Conservation (phyloP, 257 asterid genomes). For the Gynochthodes officinalis region DNA sequence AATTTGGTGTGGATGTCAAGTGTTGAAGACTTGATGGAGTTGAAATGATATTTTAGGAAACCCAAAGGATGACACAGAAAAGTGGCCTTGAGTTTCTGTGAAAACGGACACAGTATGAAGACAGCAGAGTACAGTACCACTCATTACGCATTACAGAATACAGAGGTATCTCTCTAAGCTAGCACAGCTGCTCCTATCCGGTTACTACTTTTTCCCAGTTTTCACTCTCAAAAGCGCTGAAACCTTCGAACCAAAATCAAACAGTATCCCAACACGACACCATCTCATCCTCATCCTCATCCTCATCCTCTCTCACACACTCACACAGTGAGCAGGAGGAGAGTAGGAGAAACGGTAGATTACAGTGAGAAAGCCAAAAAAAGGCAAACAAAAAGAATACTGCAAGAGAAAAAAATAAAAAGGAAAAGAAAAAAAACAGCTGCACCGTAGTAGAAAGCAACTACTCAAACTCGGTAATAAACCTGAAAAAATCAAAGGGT, state of each 20-base stretch:
- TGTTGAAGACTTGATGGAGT: not conserved
- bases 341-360: not conserved
- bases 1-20: not conserved
- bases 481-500: conserved; percentile 18
- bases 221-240: conserved; percentile 12
- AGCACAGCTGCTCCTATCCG: not conserved
- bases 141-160: not conserved
- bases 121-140: not conserved
- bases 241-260: conserved; percentile 2
- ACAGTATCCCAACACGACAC: conserved; percentile 3
- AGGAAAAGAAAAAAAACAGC: not conserved
- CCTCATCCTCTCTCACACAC: not conserved
- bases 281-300: not conserved
- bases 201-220: conserved; percentile 12
- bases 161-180: not conserved
- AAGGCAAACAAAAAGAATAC: not conserved
- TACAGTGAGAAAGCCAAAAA: conserved; percentile 5
- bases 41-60: not conserved
- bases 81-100: conserved; percentile 12
- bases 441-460: conserved; percentile 14
- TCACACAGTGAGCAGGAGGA: not conserved
- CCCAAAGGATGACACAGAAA: not conserved
- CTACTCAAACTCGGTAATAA: conserved; percentile 16
- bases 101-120: conserved; percentile 17
- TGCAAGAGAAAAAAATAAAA: not conserved